phyloP scores from a whole-genome alignment of 1,284 basidiomycete species.

The Athelia psychrophila region DNA sequence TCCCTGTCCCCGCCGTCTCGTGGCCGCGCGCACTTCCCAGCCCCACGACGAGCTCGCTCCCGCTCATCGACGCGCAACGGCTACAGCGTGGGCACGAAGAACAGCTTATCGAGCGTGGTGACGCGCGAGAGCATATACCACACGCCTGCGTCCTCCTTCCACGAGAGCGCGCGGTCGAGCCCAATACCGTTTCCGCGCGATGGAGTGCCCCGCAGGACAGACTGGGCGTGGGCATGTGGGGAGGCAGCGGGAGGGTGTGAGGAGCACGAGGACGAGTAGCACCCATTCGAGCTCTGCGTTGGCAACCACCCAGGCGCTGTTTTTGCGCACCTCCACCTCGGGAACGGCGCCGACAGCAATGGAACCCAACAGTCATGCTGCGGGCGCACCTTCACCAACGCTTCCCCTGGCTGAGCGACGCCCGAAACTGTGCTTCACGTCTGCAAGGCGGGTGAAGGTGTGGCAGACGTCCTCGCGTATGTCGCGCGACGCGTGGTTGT shows the following conservation, averaged over 20 bases:
- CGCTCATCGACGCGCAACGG: background rate
- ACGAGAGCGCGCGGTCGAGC: constrained; percentile 4
- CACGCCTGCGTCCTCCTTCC: no score
- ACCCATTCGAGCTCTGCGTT: background rate
- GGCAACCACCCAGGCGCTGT: background rate
- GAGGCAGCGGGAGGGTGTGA: background rate
- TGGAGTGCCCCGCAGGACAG: background rate
- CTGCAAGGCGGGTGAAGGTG: constrained; percentile 75
- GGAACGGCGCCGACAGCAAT: background rate
- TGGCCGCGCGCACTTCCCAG: background rate
- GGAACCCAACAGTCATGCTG: no score
- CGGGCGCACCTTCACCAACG: constrained; percentile 52
- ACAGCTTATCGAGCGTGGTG: background rate
- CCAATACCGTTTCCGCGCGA: background rate
- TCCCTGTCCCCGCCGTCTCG: background rate
- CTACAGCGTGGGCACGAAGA: background rate
- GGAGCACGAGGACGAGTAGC: background rate
- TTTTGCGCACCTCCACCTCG: background rate
- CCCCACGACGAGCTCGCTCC: background rate
- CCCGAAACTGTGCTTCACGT: constrained; percentile 67
- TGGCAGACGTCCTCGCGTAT: constrained; percentile 66
- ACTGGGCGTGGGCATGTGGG: background rate
- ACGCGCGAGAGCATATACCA: constrained; percentile 1
- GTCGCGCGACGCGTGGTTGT: constrained; percentile 55
- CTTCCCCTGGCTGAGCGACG: constrained; percentile 35